Conservation (phyloP, 208 protist species). For the Trypanosoma congolense region DNA sequence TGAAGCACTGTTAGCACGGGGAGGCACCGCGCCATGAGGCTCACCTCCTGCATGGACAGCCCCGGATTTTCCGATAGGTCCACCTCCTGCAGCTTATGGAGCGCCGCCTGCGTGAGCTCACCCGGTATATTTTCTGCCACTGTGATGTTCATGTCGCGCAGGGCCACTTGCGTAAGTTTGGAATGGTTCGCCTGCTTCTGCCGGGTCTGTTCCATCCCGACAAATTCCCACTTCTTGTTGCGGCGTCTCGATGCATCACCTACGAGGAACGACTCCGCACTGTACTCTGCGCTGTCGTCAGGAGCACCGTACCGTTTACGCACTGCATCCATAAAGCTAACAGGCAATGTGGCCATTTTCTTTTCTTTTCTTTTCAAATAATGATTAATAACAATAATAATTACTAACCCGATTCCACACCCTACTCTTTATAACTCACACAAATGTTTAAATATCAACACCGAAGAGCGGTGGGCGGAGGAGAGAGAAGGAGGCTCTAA, state of each 20-base stretch:
- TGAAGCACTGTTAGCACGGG: constrained; percentile 56
- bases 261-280: constrained; percentile 42
- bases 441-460: no score
- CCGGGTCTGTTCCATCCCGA: constrained; percentile 72
- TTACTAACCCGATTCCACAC: no score
- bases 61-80: constrained; percentile 66
- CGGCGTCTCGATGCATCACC: constrained; percentile 21
- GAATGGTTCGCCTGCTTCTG: constrained; percentile 54
- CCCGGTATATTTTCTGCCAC: constrained; percentile 35
- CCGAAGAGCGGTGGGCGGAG: no score
- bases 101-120: constrained; percentile 35
- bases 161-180: constrained; percentile 54
- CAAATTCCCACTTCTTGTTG: constrained; percentile 80
- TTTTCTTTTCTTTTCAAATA: no score
- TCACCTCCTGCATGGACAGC: constrained; percentile 52
- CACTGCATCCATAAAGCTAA: constrained; percentile 80
- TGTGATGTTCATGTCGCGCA: constrained; percentile 52
- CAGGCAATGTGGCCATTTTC: constrained; percentile 1
- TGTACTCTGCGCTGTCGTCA: constrained; percentile 43
- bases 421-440: no score
- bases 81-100: constrained; percentile 53
- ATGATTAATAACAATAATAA: no score
- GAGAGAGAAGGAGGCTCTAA: no score
- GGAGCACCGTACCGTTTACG: constrained; percentile 68
- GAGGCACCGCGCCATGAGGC: constrained; percentile 46